Evolutionary conservation across 768 basidiomycete genomes (phyloP).

Genomic region (Daedaleopsis sinensis): DNA sequence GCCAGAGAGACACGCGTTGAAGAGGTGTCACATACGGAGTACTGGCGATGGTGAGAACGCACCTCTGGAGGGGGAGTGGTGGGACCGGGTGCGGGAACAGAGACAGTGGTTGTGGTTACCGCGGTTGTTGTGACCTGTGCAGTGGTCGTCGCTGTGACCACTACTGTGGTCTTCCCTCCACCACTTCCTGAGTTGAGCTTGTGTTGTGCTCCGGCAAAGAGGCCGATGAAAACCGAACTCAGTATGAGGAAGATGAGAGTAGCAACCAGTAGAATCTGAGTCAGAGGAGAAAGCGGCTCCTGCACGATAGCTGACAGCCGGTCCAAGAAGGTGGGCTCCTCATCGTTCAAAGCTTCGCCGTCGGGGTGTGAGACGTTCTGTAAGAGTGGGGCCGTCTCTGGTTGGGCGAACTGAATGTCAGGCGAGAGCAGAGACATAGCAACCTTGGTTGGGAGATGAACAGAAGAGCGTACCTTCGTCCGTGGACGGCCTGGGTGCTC

Average conservation of each 20-base stretch:
- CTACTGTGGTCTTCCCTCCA: conserved; percentile 46
- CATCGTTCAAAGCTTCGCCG: conserved; percentile 15
- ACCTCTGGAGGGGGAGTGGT: conserved; percentile 59
- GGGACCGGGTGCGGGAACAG: conserved; percentile 51
- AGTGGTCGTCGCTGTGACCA: conserved; percentile 40
- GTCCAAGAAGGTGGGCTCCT: conserved; percentile 43
- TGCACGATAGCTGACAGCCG: conserved; percentile 60
- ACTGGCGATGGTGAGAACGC: conserved; percentile 9
- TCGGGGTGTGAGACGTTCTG: conserved; percentile 50
- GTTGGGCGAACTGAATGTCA: conserved; percentile 7
- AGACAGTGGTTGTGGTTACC: conserved; percentile 37
- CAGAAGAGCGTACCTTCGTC: conserved; percentile 51
- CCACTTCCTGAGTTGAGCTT: conserved; percentile 57
- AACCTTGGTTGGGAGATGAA: background rate
- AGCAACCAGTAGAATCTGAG: conserved; percentile 78
- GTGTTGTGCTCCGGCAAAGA: conserved; percentile 89
- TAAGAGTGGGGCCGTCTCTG: conserved; percentile 71
- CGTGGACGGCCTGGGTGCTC: conserved; percentile 53
- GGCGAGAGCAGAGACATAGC: conserved; percentile 15
- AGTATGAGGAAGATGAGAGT: conserved; percentile 79
- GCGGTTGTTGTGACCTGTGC: conserved; percentile 39
- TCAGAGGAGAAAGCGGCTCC: conserved; percentile 81
- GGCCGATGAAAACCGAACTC: conserved; percentile 86
- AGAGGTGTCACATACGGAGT: background rate
- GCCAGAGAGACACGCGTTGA: conserved; percentile 63